A percentile compares a stretch with the other conserved stretches of the same genome.
Evolutionary conservation across 495 filamentous ascomycete species (phyloP).

Genomic region (Hyaloscypha bicolor): DNA sequence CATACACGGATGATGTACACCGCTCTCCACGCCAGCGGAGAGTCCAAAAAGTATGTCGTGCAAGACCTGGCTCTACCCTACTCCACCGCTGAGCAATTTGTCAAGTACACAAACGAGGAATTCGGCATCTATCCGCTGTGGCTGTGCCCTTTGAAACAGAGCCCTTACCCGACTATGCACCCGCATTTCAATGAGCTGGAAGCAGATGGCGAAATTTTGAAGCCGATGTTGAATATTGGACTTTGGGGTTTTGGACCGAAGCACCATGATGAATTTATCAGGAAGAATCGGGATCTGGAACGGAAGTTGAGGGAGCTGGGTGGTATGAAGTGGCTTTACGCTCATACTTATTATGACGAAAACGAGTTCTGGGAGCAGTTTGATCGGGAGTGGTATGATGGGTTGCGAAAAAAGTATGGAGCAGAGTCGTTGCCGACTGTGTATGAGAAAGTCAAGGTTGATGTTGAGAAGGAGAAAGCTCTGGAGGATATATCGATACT

Average conservation of each 20-base stretch:
- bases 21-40: conserved; percentile 57
- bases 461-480: conserved; percentile 9
- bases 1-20: conserved; percentile 68
- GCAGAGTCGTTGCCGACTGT: conserved; percentile 55
- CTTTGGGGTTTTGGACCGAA: conserved; percentile 56
- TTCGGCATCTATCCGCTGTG: conserved; percentile 60
- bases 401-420: conserved; percentile 51
- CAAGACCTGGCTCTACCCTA: conserved; percentile 62
- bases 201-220: conserved; percentile 28
- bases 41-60: conserved; percentile 54
- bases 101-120: conserved; percentile 51
- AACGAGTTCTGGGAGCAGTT: conserved; percentile 60
- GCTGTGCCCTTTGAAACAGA: conserved; percentile 56
- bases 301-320: conserved; percentile 62
- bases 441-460: conserved; percentile 55
- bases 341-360: conserved; percentile 59
- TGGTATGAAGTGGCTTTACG: conserved; percentile 67
- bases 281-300: conserved; percentile 67
- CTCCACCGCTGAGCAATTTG: conserved; percentile 48
- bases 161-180: conserved; percentile 35
- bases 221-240: conserved; percentile 43
- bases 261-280: conserved; percentile 45
- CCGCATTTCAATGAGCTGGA: conserved; percentile 41
- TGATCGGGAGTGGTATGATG: conserved; percentile 52
- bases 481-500: neutral